Evolutionary conservation across 208 protist genomes (phyloP).

Genomic region (Leishmania gerbilli): DNA sequence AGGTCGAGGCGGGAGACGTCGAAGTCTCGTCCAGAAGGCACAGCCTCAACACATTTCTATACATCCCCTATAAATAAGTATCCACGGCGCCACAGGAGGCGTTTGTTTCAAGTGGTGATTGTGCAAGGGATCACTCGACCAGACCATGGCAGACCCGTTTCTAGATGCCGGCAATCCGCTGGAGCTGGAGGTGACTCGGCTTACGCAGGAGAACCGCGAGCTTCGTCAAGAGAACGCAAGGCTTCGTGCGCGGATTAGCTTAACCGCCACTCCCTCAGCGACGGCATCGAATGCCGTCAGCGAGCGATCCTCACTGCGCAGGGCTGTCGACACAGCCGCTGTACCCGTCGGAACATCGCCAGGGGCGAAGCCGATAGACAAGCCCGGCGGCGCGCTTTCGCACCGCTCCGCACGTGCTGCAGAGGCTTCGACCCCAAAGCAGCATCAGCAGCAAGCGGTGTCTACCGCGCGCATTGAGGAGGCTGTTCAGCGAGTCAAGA

Average conservation of each 20-base stretch:
- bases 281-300: constrained; percentile 5
- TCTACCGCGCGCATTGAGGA: constrained; percentile 23
- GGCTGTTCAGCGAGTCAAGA: constrained; percentile 26
- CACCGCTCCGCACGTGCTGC: neutral
- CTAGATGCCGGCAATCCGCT: constrained; percentile 11
- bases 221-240: constrained; percentile 54
- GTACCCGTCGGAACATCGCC: neutral
- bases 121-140: neutral
- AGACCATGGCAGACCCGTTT: constrained; percentile 37
- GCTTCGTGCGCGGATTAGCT: constrained; percentile 41
- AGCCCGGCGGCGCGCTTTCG: neutral
- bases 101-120: neutral
- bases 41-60: neutral
- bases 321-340: neutral
- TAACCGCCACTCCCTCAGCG: constrained; percentile 1
- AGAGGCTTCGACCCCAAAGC: neutral
- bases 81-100: neutral
- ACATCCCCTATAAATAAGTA: neutral
- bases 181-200: constrained; percentile 45
- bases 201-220: constrained; percentile 63
- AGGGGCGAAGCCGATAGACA: constrained; percentile 1
- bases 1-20: neutral
- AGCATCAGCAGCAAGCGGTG: neutral
- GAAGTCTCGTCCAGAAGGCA: neutral
- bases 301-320: constrained; percentile 5